A percentile compares a stretch with the other conserved stretches of the same genome.
Conservation (phyloP, 106 monocot genomes). For the Allium fistulosum region DNA sequence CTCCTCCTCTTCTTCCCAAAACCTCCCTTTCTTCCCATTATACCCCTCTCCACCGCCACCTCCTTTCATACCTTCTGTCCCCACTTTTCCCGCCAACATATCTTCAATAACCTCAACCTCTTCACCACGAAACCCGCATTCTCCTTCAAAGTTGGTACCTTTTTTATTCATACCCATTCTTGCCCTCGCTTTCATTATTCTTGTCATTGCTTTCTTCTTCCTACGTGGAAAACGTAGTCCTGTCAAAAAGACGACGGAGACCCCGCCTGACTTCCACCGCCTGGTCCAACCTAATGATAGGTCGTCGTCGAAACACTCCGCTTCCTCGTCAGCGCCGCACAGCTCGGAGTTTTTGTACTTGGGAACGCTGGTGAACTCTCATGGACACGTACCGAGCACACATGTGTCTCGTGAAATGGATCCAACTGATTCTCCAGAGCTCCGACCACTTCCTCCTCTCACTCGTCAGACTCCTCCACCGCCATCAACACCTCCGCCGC, state of each 20-base stretch:
- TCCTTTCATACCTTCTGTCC: conserved; percentile 15
- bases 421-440: conserved; percentile 56
- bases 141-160: conserved; percentile 25
- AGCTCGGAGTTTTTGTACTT: conserved; percentile 51
- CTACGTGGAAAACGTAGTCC: conserved; percentile 14
- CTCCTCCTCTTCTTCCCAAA: background rate
- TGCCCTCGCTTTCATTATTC: conserved; percentile 17
- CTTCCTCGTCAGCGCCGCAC: conserved; percentile 4
- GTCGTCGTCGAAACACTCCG: conserved; percentile 8
- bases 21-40: conserved; percentile 10
- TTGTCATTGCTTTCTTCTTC: conserved; percentile 27
- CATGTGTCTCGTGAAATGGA: conserved; percentile 2
- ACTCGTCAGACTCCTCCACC: conserved; percentile 22
- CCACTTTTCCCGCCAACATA: conserved; percentile 36
- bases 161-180: conserved; percentile 26
- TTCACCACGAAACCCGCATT: background rate
- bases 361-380: conserved; percentile 35
- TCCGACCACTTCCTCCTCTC: conserved; percentile 72
- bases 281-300: conserved; percentile 28
- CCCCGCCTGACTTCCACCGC: conserved; percentile 26
- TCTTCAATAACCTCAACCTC: conserved; percentile 21
- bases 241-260: background rate
- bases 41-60: conserved; percentile 10
- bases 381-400: background rate
- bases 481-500: conserved; percentile 4